Evolutionary conservation across 164 flowering plant genomes (phyloP).

Genomic region (Protea cynaroides): DNA sequence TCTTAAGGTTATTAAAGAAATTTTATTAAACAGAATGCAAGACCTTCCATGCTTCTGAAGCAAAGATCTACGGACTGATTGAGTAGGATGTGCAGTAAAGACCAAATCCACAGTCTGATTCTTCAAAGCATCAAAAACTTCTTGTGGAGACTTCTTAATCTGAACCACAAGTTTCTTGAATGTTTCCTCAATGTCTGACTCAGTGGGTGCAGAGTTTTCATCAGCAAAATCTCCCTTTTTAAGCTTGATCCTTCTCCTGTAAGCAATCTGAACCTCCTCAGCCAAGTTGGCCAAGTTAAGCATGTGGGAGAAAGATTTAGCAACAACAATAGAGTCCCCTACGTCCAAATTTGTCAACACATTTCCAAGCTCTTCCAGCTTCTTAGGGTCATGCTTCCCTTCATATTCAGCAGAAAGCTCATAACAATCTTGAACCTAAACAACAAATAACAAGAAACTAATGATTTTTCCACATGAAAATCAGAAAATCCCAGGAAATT

Average conservation of each 20-base stretch:
- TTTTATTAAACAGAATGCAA: conserved; percentile 6
- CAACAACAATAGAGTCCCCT: conserved; percentile 94
- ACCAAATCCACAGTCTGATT: conserved; percentile 98
- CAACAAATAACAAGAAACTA: background rate
- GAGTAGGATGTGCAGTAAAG: conserved; percentile 98
- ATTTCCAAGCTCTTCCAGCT: conserved; percentile 88
- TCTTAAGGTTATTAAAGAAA: background rate
- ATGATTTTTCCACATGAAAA: background rate
- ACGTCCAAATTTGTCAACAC: conserved; percentile 90
- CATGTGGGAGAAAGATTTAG: conserved; percentile 94
- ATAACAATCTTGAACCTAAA: conserved; percentile 95
- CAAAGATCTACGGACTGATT: conserved; percentile 92
- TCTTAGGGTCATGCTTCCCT: conserved; percentile 70
- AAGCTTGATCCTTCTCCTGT: conserved; percentile 65
- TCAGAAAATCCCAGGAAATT: background rate
- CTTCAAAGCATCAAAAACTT: conserved; percentile 92
- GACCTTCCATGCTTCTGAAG: conserved; percentile 99
- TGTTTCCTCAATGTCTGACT: conserved; percentile 98
- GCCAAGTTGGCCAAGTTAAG: conserved; percentile 99
- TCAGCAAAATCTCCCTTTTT: conserved; percentile 91
- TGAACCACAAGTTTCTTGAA: conserved; percentile 79
- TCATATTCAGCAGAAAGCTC: conserved; percentile 98
- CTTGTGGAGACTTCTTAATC: conserved; percentile 88
- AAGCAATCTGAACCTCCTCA: conserved; percentile 97
- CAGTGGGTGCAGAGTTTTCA: conserved; percentile 90